Percentiles rank a stretch among this genome's conserved stretches.
phyloP scores from a whole-genome alignment of 169 alveolate genomes.

The Amoebophrya sp. region DNA sequence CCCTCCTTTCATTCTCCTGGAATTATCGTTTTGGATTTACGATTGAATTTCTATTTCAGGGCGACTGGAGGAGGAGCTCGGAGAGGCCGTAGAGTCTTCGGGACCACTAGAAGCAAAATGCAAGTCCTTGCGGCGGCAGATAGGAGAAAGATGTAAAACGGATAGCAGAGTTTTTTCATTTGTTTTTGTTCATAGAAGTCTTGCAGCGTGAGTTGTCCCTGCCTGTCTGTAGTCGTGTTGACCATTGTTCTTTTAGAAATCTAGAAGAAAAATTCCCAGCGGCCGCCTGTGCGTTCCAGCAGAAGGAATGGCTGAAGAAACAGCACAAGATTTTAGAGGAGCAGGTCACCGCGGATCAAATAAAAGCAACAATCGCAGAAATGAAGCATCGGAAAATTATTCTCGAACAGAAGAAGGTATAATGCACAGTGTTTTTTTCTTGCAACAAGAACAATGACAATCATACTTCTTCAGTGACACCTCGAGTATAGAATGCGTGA shows the following conservation, averaged over 20 bases:
- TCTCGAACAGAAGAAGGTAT: slow-evolving; percentile 67
- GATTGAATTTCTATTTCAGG: too few species aligned
- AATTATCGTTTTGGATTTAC: too few species aligned
- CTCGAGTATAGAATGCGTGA: too few species aligned
- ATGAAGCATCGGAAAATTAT: slow-evolving; percentile 62
- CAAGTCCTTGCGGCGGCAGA: slow-evolving; percentile 58
- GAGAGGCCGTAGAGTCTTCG: slow-evolving; percentile 34
- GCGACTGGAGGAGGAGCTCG: slow-evolving; percentile 55
- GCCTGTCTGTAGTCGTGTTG: too few species aligned
- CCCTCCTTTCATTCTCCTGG: too few species aligned
- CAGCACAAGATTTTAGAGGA: slow-evolving; percentile 2
- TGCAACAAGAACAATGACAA: too few species aligned
- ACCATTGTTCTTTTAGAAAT: too few species aligned
- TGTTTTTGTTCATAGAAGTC: not conserved
- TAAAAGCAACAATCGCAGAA: not conserved
- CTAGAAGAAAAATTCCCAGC: too few species aligned
- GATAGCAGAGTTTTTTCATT: not conserved
- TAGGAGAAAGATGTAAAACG: slow-evolving; percentile 52
- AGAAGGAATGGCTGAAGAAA: not conserved
- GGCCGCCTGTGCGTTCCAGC: not conserved
- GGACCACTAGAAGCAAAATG: slow-evolving; percentile 71
- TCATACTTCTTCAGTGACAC: too few species aligned
- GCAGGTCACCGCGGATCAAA: not conserved
- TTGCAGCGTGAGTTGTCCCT: too few species aligned
- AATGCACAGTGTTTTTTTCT: slow-evolving; percentile 31